Evolutionary conservation across 202 grass and related monocot species (phyloP), one percentile per base, ranked within the genome.

Genomic region (Alloteropsis angusta): DNA sequence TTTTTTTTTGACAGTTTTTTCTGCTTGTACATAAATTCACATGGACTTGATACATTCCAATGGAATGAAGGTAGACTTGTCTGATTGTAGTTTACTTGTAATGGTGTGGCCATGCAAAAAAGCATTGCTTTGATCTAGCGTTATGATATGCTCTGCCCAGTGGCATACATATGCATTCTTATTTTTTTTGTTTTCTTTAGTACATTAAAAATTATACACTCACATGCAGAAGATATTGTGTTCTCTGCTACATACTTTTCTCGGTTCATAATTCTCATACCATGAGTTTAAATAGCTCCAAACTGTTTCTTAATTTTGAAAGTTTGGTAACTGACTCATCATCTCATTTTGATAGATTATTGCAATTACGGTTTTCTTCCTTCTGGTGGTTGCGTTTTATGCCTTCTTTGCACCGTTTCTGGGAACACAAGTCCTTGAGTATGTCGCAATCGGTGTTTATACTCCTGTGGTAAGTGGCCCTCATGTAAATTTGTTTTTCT

Each of bases 361-460:
- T 84, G 96, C 96, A 67, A 96, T 96, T 67, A 86, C 88, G 15
- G 96, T 99, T 41, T 99, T 88, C 84, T 99, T 99, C 53, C 84
- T 99, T 87, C 80, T 99, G 79, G 92, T 99, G 79, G 88, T 99
- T 44, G 86, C 96, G 3, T 99, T 99, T 84, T 99, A 96, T 86
- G 92, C 90, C 16, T 99, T 99, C 80, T 96, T 99, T 80, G 92
- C 88, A 41, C 92, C 96, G 38, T 96, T 99, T 88, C 82, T 99
- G 41, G 88, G 96, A 53, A 93, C 73, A 19, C 75, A 75, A 68
- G 60, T 96, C 38, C 18, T 96, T 36, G 88, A 93, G 68, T 99
- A 99, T 85, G 81, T 88, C 30, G 86, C 76, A 1, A 72, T 88
- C 18, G 96, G 84, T 18, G 73, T 99, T 84, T 99, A 99, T 87